Base-by-base conservation (phyloP, 495 filamentous ascomycete genomes). In the Penicillium goetzii region DNA sequence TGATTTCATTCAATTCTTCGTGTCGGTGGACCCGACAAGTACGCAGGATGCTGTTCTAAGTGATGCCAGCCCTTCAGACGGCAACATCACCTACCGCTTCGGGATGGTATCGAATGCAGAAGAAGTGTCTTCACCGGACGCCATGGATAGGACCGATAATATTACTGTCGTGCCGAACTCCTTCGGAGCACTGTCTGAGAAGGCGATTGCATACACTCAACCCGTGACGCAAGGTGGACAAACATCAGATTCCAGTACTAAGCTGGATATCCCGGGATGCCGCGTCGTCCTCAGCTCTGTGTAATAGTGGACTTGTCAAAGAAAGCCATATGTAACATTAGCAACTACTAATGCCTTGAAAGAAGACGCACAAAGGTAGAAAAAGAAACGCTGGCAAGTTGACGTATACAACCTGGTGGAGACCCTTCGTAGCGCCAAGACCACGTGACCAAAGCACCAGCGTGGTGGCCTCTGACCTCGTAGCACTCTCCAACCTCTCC, bases 101-200 rank as follows among this genome's bases (percentile, higher is more conserved):
- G 77, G 77, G 21, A 67, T 80, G 32, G 68, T 74, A 21, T 54
- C 71, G 34, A 68, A 73, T 40, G 51, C 63, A 10, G 77, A 75
- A 32, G 58, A 56, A 47, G 19, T 45, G 5, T 36, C 61, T 38
- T 43, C 25, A 56, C 67, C 56, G 47, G 38, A 26, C 15, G 51
- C n/a, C 40, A 51, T 62, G 57, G 59, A 21, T 40, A 60, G 54
- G 40, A 61, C 60, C 57, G 72, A 67, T 25, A 63, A 68, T 34
- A 38, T 82, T 32, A 43, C 62, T 4, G 60, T 69, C 21, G 34
- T 76, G 6, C 69, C 72, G 32, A 71, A 74, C 56, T 68, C 72
- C 21, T 85, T 85, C 63, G 82, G 83, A 3, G 80, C 80, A 45
- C 61, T 84, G 40, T 84, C 81, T 9, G 82, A 83, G 54, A 79